Base-by-base conservation (phyloP, 2,329 filamentous ascomycete species). In the Fusarium keratoplasticum region DNA sequence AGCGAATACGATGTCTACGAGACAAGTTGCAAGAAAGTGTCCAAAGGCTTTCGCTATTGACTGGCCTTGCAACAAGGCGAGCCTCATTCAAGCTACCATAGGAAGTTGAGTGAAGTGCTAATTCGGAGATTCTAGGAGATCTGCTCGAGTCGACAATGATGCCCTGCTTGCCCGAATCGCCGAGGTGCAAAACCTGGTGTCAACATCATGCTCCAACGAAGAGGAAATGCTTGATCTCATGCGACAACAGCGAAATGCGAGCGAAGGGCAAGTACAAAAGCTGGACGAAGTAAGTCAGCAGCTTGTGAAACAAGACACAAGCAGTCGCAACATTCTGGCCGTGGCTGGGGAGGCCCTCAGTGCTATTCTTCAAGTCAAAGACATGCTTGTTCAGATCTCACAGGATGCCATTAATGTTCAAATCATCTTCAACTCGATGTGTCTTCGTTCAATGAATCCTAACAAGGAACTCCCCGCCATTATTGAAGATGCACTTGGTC, bases 71-170 rank as follows among this genome's bases (percentile, higher is more conserved):
- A 58, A 0, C 16, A 36, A 58, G 14, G 54, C 9, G 6, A 27
- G 20, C 4, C 8, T 3, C 4, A 58, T 3, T 4, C 8, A 35
- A 7, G 2, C 1, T 27, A 11, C 4, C 13, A n/a, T 11, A 14
- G 8, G 1, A 25, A 57, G 8, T 18, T 2, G 2, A 0, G 2
- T 2, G n/a, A 27, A 7, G 8, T 6, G 4, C 31, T 57, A 38
- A 57, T n/a, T n/a, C 6, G 1, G 33, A 5, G 7, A 8, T 10
- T n/a, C 13, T 9, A 57, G 54, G 14, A 57, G 2, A 25, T 57
- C 33, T 0, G 31, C 22, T 36, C 33, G 31, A 18, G 31, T 27
- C 9, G 31, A 57, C 6, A 35, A 13, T 1, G 5, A 20, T 22
- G 18, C 16, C 14, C 18, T 57, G 8, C 14, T 57, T 25, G 54